phyloP scores from a whole-genome alignment of 148 eudicot species.

The Vaccinium macrocarpon region DNA sequence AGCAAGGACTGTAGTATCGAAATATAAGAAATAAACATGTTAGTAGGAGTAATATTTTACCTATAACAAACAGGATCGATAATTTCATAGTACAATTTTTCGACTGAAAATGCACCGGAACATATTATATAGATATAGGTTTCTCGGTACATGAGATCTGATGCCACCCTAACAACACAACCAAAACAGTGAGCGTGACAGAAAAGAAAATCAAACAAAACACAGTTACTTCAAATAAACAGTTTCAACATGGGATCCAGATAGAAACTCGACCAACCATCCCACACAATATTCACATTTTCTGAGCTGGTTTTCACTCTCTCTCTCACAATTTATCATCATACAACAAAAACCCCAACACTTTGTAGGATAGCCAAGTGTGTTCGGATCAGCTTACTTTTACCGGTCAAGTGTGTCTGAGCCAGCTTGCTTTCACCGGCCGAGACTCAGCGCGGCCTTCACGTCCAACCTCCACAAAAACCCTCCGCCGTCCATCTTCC shows the following conservation, averaged over 20 bases:
- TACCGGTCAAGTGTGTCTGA: slow-evolving; percentile 9
- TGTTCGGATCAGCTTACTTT: background rate
- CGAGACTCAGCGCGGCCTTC: slow-evolving; percentile 62
- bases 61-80: background rate
- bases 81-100: background rate
- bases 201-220: background rate
- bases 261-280: background rate
- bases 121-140: background rate
- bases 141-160: too few relatives aligned
- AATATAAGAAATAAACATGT: too few relatives aligned
- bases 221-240: background rate
- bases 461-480: slow-evolving; percentile 87
- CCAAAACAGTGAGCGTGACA: background rate
- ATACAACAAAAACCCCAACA: background rate
- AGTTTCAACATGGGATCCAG: background rate
- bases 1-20: too few relatives aligned
- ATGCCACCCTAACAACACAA: background rate
- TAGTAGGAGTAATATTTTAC: background rate
- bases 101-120: background rate
- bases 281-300: background rate
- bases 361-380: background rate
- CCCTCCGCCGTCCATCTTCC: slow-evolving; percentile 78
- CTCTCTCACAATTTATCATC: background rate
- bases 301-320: background rate
- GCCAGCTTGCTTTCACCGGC: slow-evolving; percentile 27